phyloP scores from a whole-genome alignment of 2,329 filamentous ascomycete genomes.

The Parastagonospora nodorum region DNA sequence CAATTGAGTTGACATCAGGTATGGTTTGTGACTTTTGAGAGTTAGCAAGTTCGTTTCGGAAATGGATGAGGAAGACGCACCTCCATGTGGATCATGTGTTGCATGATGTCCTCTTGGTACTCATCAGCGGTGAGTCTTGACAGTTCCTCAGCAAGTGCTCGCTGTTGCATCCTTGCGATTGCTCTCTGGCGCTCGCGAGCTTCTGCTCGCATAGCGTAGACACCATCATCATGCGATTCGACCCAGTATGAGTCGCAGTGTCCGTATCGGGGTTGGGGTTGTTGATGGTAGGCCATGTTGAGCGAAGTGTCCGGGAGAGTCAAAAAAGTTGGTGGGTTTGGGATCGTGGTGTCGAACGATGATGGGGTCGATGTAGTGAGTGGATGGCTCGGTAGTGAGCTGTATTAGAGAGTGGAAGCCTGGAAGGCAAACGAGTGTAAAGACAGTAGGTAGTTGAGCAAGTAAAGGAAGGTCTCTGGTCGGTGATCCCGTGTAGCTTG shows the following conservation, averaged over 20 bases:
- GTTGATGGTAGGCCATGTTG: constrained; percentile 62
- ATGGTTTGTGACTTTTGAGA: constrained; percentile 73
- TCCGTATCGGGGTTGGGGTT: constrained; percentile 60
- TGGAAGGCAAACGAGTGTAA: constrained; percentile 51
- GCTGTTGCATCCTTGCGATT: constrained; percentile 80
- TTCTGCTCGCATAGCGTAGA: constrained; percentile 64
- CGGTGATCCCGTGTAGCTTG: constrained; percentile 41
- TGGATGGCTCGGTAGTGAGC: constrained; percentile 47
- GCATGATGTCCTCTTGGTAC: constrained; percentile 91
- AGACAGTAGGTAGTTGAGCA: constrained; percentile 65
- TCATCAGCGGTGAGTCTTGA: constrained; percentile 84
- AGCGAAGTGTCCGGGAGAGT: constrained; percentile 31
- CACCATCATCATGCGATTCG: constrained; percentile 62
- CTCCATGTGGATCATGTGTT: constrained; percentile 97
- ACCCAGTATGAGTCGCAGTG: constrained; percentile 73
- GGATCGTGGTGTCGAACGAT: constrained; percentile 40
- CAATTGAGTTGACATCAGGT: constrained; percentile 95
- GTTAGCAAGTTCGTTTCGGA: constrained; percentile 31
- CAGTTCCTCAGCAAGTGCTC: constrained; percentile 85
- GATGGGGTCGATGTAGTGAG: constrained; percentile 44
- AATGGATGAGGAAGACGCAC: constrained; percentile 48
- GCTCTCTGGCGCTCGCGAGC: constrained; percentile 77
- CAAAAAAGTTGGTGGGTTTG: constrained; percentile 10
- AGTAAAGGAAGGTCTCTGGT: constrained; percentile 50
- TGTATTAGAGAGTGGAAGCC: constrained; percentile 58